Base-by-base conservation (phyloP, 163 green algal species). In the Prototheca cutis region DNA sequence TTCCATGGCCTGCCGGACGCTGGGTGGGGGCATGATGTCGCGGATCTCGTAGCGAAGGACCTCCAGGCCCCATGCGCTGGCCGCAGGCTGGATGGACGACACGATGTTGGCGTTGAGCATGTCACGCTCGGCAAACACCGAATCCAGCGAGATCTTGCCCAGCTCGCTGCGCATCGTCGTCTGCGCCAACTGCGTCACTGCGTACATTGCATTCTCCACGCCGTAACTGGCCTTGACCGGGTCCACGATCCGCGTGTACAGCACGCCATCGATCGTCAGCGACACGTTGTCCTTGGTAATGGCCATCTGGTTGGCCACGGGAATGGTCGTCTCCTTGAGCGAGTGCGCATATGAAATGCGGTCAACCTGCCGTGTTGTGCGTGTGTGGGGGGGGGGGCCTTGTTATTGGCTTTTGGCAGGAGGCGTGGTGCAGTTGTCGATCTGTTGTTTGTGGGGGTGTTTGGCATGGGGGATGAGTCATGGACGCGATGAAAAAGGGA, bases 271-370 rank as follows among this genome's bases (percentile, higher is more conserved):
- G 55, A 98, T 98, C 33, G 77, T 88, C 47, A 98, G 90, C 33
- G 76, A 88, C 13, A 99, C 92, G 70, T 99, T 99, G 75, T 99
- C 92, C 64, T 88, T 90, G 1, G 92, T 98, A 65, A 98, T 96
- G 27, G 91, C 91, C 1, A 79, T 88, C 70, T 95, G 85, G 58
- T 92, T 86, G 17, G 80, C 80, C 25, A 91, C 83, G 1, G 86
- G 83, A 36, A 97, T 93, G 13, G 92, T 82, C 53, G 88, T 68
- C 68, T 98, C 90, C 65, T 97, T 97, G 28, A 97, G 74, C 13
- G 58, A 83, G 74, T 96, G 89, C 18, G 94, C 83, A 63, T 97
- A 97, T 0, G 90, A 86, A 34, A 98, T 91, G 1, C 74, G 68
- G 71, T 98, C 91, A 3, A 98, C 80, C 80, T 91, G 76, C 25